phyloP scores from a whole-genome alignment of 2,329 filamentous ascomycete species.

The Gnomoniopsis smithogilvyi region DNA sequence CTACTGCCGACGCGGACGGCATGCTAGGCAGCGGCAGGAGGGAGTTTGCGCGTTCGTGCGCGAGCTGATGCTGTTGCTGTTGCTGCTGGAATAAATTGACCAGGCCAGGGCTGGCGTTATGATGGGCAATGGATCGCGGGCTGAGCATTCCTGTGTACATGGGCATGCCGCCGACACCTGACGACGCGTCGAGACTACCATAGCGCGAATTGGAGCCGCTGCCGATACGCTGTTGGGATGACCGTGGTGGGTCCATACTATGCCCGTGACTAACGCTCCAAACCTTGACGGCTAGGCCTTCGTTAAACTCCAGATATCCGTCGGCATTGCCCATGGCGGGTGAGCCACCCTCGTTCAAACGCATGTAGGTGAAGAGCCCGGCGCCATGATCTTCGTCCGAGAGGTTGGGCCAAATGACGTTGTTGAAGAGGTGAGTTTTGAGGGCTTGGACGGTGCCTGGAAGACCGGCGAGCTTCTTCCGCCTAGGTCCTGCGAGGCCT shows the following conservation, averaged over 20 bases:
- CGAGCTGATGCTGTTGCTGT: slow-evolving; percentile 18
- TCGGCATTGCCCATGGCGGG: slow-evolving; percentile 78
- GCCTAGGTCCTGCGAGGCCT: slow-evolving; percentile 72
- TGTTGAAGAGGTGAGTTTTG: slow-evolving; percentile 95
- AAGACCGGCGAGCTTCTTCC: slow-evolving; percentile 82
- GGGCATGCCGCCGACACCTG: slow-evolving; percentile 16
- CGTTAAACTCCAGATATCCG: slow-evolving; percentile 81
- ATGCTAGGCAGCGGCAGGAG: slow-evolving; percentile 7
- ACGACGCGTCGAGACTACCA: slow-evolving; percentile 46
- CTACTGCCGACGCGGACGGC: not conserved
- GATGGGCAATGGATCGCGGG: slow-evolving; percentile 25
- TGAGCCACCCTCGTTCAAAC: slow-evolving; percentile 85
- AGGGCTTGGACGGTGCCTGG: slow-evolving; percentile 88
- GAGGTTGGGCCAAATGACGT: slow-evolving; percentile 95
- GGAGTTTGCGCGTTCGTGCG: slow-evolving; percentile 21
- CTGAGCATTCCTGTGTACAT: slow-evolving; percentile 21
- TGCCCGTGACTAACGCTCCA: slow-evolving; percentile 87
- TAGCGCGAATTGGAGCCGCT: slow-evolving; percentile 41
- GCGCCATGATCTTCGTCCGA: slow-evolving; percentile 95
- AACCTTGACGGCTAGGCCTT: slow-evolving; percentile 84
- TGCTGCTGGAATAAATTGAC: slow-evolving; percentile 22
- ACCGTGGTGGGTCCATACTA: slow-evolving; percentile 69
- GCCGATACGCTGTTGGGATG: slow-evolving; percentile 58
- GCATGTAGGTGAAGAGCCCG: slow-evolving; percentile 85
- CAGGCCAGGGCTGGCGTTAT: slow-evolving; percentile 22